Evolutionary conservation across 2,329 filamentous ascomycete species (phyloP), one percentile per base, ranked within the genome.

Genomic region (Penicillium paneum): DNA sequence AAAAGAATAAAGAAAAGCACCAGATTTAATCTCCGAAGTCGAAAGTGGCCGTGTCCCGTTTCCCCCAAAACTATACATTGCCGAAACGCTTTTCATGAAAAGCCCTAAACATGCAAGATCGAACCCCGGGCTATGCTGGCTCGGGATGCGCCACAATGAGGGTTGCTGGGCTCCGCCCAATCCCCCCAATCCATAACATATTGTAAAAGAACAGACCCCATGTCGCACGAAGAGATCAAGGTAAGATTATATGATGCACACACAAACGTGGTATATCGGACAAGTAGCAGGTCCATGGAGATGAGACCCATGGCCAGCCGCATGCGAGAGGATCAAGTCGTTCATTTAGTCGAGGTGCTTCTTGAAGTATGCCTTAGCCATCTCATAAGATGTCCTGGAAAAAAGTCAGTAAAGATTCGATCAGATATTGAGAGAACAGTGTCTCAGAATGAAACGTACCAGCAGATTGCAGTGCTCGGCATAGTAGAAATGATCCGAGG

Each of bases 401-500:
- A 13, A 49, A 12, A 35, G 50, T 60, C n/a, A 63, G 51, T 49
- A 26, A 54, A 24, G 19, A 24, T 36, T 15, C 17, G 39, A 46
- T 21, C 17, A 15, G 39, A 26, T 2, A 24, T 26, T 43, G 13
- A 7, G 11, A 21, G 15, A 40, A 19, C 3, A 3, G 15, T 10
- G 10, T 34, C n/a, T n/a, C 26, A 49, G n/a, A 59, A 32, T 32
- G 21, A 48, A 47, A 74, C 81, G 68, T 72, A 94, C 94, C 94
- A 99, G 81, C 94, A 99, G 69, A 99, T 99, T n/a, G 94, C 94
- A 32, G 94, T 99, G 77, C 92, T 97, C 17, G 94, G 94, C 89
- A 97, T 97, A 1, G 94, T 96, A 11, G 92, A 97, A 59, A 99
- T 86, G 44, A 99, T 88, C 67, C 94, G 83, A 43, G 94, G 94